phyloP scores from a whole-genome alignment of 192 early-diverging fungal species.

The Coemansia sp. region DNA sequence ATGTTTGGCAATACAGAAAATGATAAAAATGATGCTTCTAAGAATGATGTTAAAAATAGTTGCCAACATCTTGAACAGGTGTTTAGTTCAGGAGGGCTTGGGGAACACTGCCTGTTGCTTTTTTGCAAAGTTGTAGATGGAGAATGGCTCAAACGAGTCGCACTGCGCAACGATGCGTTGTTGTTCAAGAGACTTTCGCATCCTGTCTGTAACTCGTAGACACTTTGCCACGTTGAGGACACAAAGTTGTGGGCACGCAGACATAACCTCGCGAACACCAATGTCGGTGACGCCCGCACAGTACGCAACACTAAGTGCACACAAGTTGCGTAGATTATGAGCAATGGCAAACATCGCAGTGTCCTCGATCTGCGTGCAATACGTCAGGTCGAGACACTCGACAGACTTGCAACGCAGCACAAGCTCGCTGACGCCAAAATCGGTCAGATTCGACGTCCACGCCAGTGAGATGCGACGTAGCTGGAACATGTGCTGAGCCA shows the following conservation, averaged over 20 bases:
- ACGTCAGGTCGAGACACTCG: conserved; percentile 57
- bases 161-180: conserved; percentile 15
- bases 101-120: conserved; percentile 4
- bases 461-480: conserved; percentile 55
- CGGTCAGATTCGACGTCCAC: conserved; percentile 59
- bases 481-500: conserved; percentile 48
- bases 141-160: conserved; percentile 37
- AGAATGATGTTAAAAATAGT: background rate
- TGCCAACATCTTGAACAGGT: background rate
- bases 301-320: conserved; percentile 54
- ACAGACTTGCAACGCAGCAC: conserved; percentile 54
- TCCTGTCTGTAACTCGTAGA: conserved; percentile 30
- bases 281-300: conserved; percentile 55
- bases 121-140: conserved; percentile 17
- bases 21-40: background rate
- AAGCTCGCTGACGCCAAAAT: conserved; percentile 59
- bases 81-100: background rate
- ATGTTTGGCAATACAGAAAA: background rate
- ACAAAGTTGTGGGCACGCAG: conserved; percentile 23
- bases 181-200: conserved; percentile 14
- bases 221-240: conserved; percentile 57
- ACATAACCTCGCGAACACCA: conserved; percentile 47
- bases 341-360: conserved; percentile 55
- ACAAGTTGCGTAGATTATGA: conserved; percentile 26
- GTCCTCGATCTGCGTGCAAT: conserved; percentile 59